phyloP scores from a whole-genome alignment of 495 filamentous ascomycete species.

The Penicillium atrosanguineum region DNA sequence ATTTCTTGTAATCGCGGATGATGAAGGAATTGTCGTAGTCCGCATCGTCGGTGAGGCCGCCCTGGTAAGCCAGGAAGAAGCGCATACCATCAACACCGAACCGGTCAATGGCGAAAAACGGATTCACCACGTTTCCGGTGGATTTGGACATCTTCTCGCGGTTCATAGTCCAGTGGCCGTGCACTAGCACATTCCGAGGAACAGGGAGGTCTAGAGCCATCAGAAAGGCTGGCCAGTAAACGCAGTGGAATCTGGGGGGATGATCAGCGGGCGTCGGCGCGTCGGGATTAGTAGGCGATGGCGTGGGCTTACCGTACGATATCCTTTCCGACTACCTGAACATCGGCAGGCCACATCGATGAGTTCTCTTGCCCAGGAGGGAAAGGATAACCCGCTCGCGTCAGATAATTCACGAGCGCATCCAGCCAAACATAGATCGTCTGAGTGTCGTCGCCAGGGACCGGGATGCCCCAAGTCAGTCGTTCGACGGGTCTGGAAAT shows the following conservation, averaged over 20 bases:
- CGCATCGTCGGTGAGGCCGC: slow-evolving; percentile 69
- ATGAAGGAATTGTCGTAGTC: slow-evolving; percentile 81
- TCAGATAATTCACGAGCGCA: slow-evolving; percentile 90
- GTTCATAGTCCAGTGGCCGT: slow-evolving; percentile 93
- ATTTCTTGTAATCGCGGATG: slow-evolving; percentile 72
- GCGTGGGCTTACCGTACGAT: slow-evolving; percentile 62
- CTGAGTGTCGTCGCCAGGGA: slow-evolving; percentile 78
- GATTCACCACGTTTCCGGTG: slow-evolving; percentile 91
- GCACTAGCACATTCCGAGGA: slow-evolving; percentile 80
- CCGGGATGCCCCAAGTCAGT: slow-evolving; percentile 84
- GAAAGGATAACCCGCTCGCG: slow-evolving; percentile 77
- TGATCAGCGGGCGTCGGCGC: slow-evolving; percentile 12
- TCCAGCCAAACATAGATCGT: slow-evolving; percentile 99
- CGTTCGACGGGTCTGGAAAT: slow-evolving; percentile 79
- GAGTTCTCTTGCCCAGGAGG: slow-evolving; percentile 62
- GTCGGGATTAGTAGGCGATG: slow-evolving; percentile 2
- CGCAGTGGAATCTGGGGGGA: slow-evolving; percentile 71
- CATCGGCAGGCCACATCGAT: slow-evolving; percentile 83
- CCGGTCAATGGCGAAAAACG: slow-evolving; percentile 84
- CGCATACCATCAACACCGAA: slow-evolving; percentile 87
- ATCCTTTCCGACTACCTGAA: slow-evolving; percentile 94
- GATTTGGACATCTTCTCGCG: slow-evolving; percentile 93
- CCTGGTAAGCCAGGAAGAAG: slow-evolving; percentile 79
- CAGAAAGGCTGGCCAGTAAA: slow-evolving; percentile 97
- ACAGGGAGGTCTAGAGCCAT: slow-evolving; percentile 81